Base-by-base conservation (phyloP, 305 asterid genomes). In the Rubia tinctorum region DNA sequence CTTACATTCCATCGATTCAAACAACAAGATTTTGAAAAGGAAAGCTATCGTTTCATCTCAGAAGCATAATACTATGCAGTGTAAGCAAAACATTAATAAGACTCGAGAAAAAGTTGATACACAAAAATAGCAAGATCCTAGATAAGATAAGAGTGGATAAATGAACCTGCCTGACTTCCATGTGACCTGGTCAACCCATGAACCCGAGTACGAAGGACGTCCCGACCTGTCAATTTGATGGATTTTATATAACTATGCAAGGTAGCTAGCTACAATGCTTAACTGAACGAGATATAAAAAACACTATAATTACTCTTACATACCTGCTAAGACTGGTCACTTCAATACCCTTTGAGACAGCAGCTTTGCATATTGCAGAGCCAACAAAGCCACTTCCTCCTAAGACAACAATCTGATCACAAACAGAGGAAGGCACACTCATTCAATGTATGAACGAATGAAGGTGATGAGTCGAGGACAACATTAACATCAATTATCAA, bases 301-400 rank as follows among this genome's bases (percentile, higher is more conserved):
- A 27, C 30, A 27, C 30, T 27, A 27, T 27, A 27, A 27, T 27
- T 27, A 27, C 68, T 80, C 51, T 74, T 39, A 77, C 20, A n/a
- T 78, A 95, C 99, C 98, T 92, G 97, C 97, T 95, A 86, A 95
- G 90, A 82, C 98, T 92, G 75, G 84, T 83, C 82, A 91, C 99
- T 69, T 92, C 99, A 15, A 95, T 88, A 67, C 99, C 99, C 88
- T 87, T 91, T 23, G 96, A 86, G 49, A 90, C 86, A n/a, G 99
- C 99, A 83, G 99, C 97, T 85, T 89, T 95, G 86, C 98, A 95
- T 75, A 92, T 88, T 45, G 98, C 99, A 76, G 97, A 85, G 74
- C 99, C 98, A 83, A 95, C 98, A 77, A 95, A 95, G 68, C 99
- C 99, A 65, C 88, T 90, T 77, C 99, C 99, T 80, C 99, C 99